phyloP scores from a whole-genome alignment of 306 rosid genomes.

The Malus orientalis region DNA sequence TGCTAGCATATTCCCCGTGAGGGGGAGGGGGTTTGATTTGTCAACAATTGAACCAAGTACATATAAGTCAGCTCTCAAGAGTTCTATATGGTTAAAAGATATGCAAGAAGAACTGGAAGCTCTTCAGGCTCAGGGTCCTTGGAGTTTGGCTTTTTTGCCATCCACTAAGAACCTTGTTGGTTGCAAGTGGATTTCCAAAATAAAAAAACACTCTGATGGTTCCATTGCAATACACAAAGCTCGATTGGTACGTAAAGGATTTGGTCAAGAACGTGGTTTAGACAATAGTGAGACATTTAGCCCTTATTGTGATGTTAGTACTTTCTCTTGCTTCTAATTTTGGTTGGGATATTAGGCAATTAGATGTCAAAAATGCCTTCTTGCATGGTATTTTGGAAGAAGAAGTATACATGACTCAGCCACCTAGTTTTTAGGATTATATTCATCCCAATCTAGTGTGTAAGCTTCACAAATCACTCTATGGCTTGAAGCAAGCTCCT shows the following conservation, averaged over 20 bases:
- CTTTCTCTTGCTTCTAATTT: not conserved
- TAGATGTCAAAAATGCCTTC: too few relatives aligned
- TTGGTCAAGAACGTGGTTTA: not conserved
- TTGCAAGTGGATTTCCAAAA: not conserved
- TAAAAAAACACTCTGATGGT: rapidly evolving
- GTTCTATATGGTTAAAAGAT: too few relatives aligned
- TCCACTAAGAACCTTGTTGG: not conserved
- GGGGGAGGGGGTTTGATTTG: too few relatives aligned
- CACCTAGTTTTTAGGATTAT: not conserved
- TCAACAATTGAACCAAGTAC: too few relatives aligned
- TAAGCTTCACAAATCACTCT: too few relatives aligned
- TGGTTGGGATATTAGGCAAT: too few relatives aligned
- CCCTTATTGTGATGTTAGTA: not conserved
- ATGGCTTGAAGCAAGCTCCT: not conserved
- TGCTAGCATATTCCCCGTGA: too few relatives aligned
- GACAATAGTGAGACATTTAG: not conserved
- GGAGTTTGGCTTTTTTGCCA: too few relatives aligned
- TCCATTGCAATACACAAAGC: not conserved
- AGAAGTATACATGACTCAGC: not conserved
- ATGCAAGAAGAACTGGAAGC: too few relatives aligned
- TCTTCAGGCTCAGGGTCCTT: too few relatives aligned
- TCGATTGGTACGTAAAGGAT: not conserved
- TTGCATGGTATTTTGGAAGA: not conserved
- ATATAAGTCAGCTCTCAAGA: too few relatives aligned
- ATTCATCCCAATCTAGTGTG: not conserved